Conservation (phyloP, 2,329 filamentous ascomycete species). For the Xylariaceae sp. region DNA sequence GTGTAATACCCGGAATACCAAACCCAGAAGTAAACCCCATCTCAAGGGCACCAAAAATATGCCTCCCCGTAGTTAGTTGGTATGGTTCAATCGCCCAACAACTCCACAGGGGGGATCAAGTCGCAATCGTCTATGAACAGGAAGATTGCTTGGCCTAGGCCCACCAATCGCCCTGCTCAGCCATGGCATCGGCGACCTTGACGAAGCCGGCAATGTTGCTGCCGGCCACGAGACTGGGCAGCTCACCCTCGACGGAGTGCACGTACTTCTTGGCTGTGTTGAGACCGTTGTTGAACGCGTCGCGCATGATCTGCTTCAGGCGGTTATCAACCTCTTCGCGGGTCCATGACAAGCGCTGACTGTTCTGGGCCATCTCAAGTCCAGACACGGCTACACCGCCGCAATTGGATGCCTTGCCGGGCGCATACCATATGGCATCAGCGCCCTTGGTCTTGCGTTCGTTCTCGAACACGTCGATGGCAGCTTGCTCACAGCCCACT, state of each 20-base stretch:
- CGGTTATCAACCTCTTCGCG: constrained; percentile 83
- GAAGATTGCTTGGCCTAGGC: too few relatives aligned
- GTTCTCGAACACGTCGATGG: constrained; percentile 88
- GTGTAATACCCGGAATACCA: too few relatives aligned
- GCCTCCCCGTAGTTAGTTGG: too few relatives aligned
- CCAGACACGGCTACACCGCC: constrained; percentile 96
- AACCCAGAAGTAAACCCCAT: too few relatives aligned
- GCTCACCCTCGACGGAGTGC: constrained; percentile 59
- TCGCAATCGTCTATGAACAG: too few relatives aligned
- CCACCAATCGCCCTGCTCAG: constrained; percentile 96
- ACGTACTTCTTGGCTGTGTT: constrained; percentile 88
- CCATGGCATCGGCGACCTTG: constrained; percentile 93
- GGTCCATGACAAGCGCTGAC: constrained; percentile 75
- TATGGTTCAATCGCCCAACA: too few relatives aligned
- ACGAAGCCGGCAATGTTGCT: constrained; percentile 97
- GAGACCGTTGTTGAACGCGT: constrained; percentile 84
- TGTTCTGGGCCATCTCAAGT: constrained; percentile 99
- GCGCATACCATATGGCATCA: constrained; percentile 85
- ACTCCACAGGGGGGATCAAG: too few relatives aligned
- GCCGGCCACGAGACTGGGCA: constrained; percentile 85
- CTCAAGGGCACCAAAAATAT: too few relatives aligned
- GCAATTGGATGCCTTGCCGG: constrained; percentile 94
- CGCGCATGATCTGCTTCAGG: constrained; percentile 92
- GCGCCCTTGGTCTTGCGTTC: constrained; percentile 62
- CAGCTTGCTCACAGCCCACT: constrained; percentile 91